Percentiles rank a stretch among this genome's conserved stretches.
Conservation (phyloP, 192 early-diverging fungal species). For the Umbelopsis isabellina region DNA sequence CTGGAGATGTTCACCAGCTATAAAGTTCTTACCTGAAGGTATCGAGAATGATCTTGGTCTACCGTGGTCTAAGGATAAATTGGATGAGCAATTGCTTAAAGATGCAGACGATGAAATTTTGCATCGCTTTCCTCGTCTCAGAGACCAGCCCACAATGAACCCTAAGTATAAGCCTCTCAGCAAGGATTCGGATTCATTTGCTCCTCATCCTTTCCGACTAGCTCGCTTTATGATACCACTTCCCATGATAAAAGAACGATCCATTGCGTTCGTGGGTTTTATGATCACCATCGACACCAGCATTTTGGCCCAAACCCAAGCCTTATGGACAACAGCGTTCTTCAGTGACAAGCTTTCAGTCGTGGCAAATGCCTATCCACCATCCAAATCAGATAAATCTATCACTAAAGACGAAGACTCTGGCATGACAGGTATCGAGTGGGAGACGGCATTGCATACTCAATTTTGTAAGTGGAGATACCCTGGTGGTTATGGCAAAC, state of each 20-base stretch:
- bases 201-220: constrained; percentile 12
- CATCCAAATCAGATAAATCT: not conserved
- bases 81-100: not conserved
- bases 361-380: not conserved
- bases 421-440: not conserved
- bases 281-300: not conserved
- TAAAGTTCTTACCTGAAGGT: constrained; percentile 20
- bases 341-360: constrained; percentile 3
- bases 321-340: constrained; percentile 11
- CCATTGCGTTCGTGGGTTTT: constrained; percentile 13
- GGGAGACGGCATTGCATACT: constrained; percentile 16
- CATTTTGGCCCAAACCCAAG: constrained; percentile 14
- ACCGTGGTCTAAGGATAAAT: not conserved
- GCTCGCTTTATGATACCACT: constrained; percentile 19
- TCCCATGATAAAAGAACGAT: constrained; percentile 10
- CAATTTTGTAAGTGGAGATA: constrained; percentile 22
- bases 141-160: constrained; percentile 6
- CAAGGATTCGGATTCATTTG: not conserved
- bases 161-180: constrained; percentile 10
- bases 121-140: constrained; percentile 7
- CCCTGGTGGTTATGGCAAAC: constrained; percentile 14
- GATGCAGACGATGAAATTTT: constrained; percentile 12
- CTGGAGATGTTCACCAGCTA: constrained; percentile 1
- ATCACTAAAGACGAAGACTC: not conserved
- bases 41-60: not conserved